Evolutionary conservation across 371 early-diverging fungal genomes (phyloP), one percentile per base, ranked within the genome.

Genomic region (Mucor lusitanicus): DNA sequence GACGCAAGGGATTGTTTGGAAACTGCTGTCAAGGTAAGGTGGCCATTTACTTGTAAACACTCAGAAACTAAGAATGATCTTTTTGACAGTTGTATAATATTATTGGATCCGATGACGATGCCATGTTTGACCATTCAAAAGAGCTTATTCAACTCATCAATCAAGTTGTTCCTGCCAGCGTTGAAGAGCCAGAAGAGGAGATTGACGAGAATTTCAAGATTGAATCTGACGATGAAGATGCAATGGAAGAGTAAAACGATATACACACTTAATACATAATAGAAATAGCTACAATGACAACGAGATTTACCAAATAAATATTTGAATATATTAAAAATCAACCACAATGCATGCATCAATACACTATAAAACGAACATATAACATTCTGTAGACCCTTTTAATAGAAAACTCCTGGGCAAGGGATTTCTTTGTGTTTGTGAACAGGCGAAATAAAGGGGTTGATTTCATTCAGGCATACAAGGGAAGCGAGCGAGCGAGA

Each of bases 1-100:
- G 90, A 92, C 70, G 90, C 93, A 44, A 82, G 88, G 58, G 94
- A 93, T 68, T 93, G 93, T 78, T 78, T 95, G 63, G 87, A 90
- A 64, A 81, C 81, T 33, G 85, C 92, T 30, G 74, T 88, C 44
- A 89, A 89, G 87, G 91, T 94, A 84, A 28, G 21, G 25, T 55
- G 30, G 27, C 42, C 27, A 39, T 0, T 25, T 3, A 25, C 19
- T 37, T 48, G 28, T 25, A 48, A 27, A 61, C 12, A 61, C n/a
- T 21, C 9, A 3, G 3, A 40, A 40, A 27, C 35, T 50, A 35
- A 27, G 25, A 2, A n/a, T 17, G 4, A 4, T 27, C 4, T 32
- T 32, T 21, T 39, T 17, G 39, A 48, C 81, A 89, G 88, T 75
- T 91, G 62, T 85, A 83, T 63, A 68, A 85, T 27, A 62, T 83